Evolutionary conservation across 1,284 basidiomycete genomes (phyloP), one percentile per base, ranked within the genome.

Genomic region (Apiotrichum mycotoxinovorans): DNA sequence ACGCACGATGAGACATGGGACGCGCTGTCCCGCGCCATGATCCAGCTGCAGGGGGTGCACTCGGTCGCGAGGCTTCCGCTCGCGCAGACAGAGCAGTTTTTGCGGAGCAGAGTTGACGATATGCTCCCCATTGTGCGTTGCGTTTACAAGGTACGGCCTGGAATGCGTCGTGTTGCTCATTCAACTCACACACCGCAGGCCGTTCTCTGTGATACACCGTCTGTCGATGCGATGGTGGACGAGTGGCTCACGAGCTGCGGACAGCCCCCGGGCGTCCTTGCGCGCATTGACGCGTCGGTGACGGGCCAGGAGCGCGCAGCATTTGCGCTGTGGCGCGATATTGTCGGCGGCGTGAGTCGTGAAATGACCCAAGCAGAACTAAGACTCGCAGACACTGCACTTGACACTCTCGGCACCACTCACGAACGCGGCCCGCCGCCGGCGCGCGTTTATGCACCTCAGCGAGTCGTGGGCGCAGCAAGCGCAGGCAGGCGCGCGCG

Each of bases 1-100:
- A 63, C 79, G 1, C 77, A 81, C 44, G 72, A 78, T 15, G 71
- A 80, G 4, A 83, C 81, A 0, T 89, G 86, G 83, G 65, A 79
- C 18, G 73, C 78, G 0, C 62, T 89, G 2, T 71, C 77, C 7
- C 72, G 17, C 12, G 57, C 54, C 8, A 26, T 47, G 9, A 25
- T 30, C 7, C 51, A 58, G 27, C 34, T 58, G 30, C 44, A 47
- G 23, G 20, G 26, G 3, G 41, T 50, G 14, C 30, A 15, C 10
- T 26, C 11, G 1, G 30, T 56, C 30, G 51, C 26, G 23, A 25
- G 18, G 22, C 41, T 54, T 10, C 38, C 40, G 1, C 38, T 59
- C 12, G 44, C 38, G 22, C 38, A 42, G 12, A 51, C 52, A 47
- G 42, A 47, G 40, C 40, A 33, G 22, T 51, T 60, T 17, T 34